phyloP scores from a whole-genome alignment of 208 protist species.

The Leptomonas pyrrhocoris region DNA sequence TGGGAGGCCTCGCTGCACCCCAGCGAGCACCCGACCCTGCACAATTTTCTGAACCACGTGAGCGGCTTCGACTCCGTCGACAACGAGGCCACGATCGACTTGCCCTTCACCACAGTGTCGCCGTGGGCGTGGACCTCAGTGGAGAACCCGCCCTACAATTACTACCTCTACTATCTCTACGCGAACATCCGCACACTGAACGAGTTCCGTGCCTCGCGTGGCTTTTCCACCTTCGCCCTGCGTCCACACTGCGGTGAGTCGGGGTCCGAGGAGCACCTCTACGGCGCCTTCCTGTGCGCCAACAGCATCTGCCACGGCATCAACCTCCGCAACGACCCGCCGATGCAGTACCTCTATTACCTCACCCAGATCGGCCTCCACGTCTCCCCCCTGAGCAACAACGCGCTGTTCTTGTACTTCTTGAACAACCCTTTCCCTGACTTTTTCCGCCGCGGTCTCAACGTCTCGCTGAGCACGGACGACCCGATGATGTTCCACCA shows the following conservation, averaged over 20 bases:
- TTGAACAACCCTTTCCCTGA: conserved; percentile 96
- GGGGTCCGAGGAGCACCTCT: conserved; percentile 93
- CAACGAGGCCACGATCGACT: conserved; percentile 97
- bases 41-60: conserved; percentile 97
- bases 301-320: conserved; percentile 99
- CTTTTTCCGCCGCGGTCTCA: conserved; percentile 96
- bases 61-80: conserved; percentile 99
- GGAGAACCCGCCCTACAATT: conserved; percentile 99
- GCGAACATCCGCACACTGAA: conserved; percentile 98
- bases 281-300: conserved; percentile 93
- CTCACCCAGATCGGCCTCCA: conserved; percentile 98
- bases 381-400: conserved; percentile 99
- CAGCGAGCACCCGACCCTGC: conserved; percentile 93
- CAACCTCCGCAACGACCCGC: conserved; percentile 93
- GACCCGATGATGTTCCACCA: conserved; percentile 98
- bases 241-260: conserved; percentile 98
- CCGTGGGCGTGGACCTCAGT: conserved; percentile 94
- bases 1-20: conserved; percentile 98
- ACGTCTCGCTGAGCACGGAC: conserved; percentile 98
- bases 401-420: conserved; percentile 98
- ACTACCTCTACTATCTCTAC: conserved; percentile 99
- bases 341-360: conserved; percentile 99
- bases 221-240: conserved; percentile 96
- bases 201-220: conserved; percentile 88
- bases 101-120: conserved; percentile 74